These are phyloP conservation scores for Leccinum colubrinum DNA, from an alignment of 1,284 basidiomycete genomes.

Conservation along the genomic window DNA sequence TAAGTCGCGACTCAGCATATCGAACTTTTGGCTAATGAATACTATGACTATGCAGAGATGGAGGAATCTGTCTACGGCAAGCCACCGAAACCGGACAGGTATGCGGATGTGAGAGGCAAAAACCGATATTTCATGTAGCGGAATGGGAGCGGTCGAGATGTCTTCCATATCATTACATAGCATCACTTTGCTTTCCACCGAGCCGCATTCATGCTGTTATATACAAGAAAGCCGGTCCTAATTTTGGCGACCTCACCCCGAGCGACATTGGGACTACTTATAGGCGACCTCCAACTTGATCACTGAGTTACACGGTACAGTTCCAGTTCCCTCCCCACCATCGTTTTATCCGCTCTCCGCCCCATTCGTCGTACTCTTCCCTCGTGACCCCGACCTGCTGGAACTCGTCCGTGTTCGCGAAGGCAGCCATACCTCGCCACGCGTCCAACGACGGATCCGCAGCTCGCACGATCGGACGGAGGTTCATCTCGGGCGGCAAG, in stretches of 20 bases:
- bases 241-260: background rate
- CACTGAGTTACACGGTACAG: constrained; percentile 9
- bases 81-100: constrained; percentile 56
- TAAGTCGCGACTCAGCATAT: constrained; percentile 39
- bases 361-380: constrained; percentile 90
- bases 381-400: constrained; percentile 58
- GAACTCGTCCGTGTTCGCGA: constrained; percentile 66
- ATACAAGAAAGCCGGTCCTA: background rate
- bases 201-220: background rate
- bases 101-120: constrained; percentile 52
- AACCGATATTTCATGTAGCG: constrained; percentile 47
- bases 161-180: background rate
- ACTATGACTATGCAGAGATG: constrained; percentile 39
- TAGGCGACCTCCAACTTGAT: background rate
- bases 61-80: constrained; percentile 69
- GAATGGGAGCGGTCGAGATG: background rate
- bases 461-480: constrained; percentile 59
- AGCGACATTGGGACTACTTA: too few species aligned
- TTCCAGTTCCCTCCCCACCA: constrained; percentile 91
- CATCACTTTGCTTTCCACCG: background rate
- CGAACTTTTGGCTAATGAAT: constrained; percentile 3
- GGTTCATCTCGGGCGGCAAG: constrained; percentile 74
- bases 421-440: constrained; percentile 92
- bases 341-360: constrained; percentile 73
- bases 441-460: constrained; percentile 75